A percentile compares a stretch with the other conserved stretches of the same genome.
phyloP scores from a whole-genome alignment of 768 basidiomycete genomes.

The Suillus fuscotomentosus region DNA sequence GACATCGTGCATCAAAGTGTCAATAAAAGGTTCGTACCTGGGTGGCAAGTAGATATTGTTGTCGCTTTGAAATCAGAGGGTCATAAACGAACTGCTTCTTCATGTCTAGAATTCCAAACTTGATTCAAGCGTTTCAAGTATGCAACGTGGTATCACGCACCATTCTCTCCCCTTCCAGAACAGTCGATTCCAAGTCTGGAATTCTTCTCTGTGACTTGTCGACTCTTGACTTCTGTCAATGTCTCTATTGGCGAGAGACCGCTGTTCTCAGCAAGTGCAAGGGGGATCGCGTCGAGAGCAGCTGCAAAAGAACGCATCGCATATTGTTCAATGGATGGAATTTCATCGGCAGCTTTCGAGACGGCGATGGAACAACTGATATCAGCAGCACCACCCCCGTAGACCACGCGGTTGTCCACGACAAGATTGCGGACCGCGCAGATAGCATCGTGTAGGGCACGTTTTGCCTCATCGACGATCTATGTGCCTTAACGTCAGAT shows the following conservation, averaged over 20 bases:
- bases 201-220: constrained; percentile 85
- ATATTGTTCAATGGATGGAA: constrained; percentile 97
- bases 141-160: constrained; percentile 39
- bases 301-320: constrained; percentile 99
- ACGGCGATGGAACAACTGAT: constrained; percentile 95
- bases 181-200: constrained; percentile 93
- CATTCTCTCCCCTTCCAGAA: constrained; percentile 79
- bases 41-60: constrained; percentile 96
- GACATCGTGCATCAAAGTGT: not conserved
- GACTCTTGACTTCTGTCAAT: constrained; percentile 91
- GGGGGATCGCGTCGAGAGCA: constrained; percentile 91
- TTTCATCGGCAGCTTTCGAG: constrained; percentile 92
- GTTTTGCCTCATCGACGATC: constrained; percentile 99
- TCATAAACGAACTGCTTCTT: constrained; percentile 96
- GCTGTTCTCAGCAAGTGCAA: constrained; percentile 97
- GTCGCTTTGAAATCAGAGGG: constrained; percentile 94
- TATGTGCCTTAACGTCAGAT: constrained; percentile 31
- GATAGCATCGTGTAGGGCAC: constrained; percentile 95
- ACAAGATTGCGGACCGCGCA: constrained; percentile 96
- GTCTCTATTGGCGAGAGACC: constrained; percentile 96
- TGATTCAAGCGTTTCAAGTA: constrained; percentile 1
- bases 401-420: constrained; percentile 94
- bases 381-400: constrained; percentile 97
- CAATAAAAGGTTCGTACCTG: constrained; percentile 52
- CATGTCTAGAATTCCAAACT: constrained; percentile 67